phyloP scores from a whole-genome alignment of 163 green algal genomes.

The Volvox carteri region DNA sequence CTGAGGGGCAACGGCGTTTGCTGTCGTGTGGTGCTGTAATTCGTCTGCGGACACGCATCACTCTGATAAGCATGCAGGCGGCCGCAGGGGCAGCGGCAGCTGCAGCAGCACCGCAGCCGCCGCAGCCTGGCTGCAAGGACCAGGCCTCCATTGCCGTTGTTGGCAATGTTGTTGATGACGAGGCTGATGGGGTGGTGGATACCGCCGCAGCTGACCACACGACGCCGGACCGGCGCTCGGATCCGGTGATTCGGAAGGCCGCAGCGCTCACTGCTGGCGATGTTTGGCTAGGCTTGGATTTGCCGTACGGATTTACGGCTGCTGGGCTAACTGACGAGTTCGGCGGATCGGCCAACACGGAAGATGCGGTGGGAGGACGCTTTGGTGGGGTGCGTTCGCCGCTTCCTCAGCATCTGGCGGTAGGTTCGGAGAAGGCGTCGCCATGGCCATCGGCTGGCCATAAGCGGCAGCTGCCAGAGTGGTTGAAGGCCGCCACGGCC shows the following conservation, averaged over 20 bases:
- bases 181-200: not conserved
- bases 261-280: not conserved
- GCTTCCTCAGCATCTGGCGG: not conserved
- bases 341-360: not conserved
- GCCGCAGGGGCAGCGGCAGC: not conserved
- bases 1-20: not conserved
- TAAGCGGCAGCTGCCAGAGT: constrained; percentile 12
- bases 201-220: not conserved
- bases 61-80: not conserved
- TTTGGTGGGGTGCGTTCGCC: not conserved
- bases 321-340: not conserved
- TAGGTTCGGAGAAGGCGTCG: not conserved
- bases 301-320: not conserved
- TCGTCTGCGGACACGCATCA: constrained; percentile 35
- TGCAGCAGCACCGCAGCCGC: not conserved
- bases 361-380: not conserved
- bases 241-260: not conserved
- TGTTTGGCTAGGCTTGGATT: not conserved
- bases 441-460: not conserved
- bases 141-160: not conserved
- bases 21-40: not conserved
- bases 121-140: not conserved
- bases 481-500: constrained; percentile 1
- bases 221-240: no score
- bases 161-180: not conserved